Conservation (phyloP, 2,329 filamentous ascomycete species). For the Diaporthe sp. region DNA sequence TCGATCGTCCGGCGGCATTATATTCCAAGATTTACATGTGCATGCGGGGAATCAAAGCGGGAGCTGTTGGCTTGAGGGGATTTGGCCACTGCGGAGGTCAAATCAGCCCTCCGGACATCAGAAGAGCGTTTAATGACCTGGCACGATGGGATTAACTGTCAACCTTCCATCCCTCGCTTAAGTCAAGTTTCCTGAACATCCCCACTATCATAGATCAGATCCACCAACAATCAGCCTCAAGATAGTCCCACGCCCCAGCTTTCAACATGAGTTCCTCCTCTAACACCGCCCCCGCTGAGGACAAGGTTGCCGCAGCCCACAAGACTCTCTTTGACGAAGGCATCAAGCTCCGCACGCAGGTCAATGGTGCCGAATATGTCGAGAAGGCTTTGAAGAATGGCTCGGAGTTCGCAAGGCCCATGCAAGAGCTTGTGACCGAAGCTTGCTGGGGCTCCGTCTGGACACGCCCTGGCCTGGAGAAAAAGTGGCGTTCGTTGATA, state of each 20-base stretch:
- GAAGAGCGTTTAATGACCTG: neutral
- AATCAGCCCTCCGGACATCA: neutral
- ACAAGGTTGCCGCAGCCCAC: conserved; percentile 55
- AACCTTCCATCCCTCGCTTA: neutral
- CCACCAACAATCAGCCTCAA: neutral
- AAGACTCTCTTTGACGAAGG: conserved; percentile 73
- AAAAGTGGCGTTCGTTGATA: conserved; percentile 72
- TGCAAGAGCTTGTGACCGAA: conserved; percentile 75
- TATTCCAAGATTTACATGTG: conserved; percentile 3
- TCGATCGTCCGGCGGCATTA: conserved; percentile 7
- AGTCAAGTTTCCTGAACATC: neutral
- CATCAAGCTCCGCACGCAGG: conserved; percentile 70
- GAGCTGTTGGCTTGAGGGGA: conserved; percentile 6
- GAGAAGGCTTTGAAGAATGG: conserved; percentile 68
- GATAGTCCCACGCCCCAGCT: neutral
- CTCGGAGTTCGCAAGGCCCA: conserved; percentile 70
- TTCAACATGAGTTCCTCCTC: conserved; percentile 43
- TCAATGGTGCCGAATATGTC: conserved; percentile 74
- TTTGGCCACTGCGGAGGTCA: conserved; percentile 15
- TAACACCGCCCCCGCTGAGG: conserved; percentile 35
- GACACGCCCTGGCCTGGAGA: conserved; percentile 73
- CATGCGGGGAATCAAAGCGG: neutral
- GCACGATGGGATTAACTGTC: too few relatives aligned
- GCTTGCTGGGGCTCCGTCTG: conserved; percentile 75
- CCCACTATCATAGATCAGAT: neutral